Evolutionary conservation across 2,329 filamentous ascomycete species (phyloP).

Genomic region (Paraphaeosphaeria minitans): DNA sequence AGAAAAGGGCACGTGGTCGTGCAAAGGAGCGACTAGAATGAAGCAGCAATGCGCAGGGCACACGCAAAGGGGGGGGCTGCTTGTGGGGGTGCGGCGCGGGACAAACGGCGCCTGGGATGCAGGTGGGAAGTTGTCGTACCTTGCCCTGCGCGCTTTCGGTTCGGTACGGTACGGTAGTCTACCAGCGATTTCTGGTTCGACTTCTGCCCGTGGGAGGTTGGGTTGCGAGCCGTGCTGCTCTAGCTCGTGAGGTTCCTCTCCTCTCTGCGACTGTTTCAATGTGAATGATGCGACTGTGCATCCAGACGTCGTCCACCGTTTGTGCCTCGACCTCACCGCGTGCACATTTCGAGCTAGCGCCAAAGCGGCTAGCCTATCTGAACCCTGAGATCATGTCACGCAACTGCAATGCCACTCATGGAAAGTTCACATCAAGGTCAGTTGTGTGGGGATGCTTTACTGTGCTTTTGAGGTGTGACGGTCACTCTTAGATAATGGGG

Average conservation of each 20-base stretch:
- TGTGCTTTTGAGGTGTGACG: too few relatives aligned
- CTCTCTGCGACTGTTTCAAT: background rate
- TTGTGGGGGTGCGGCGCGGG: conserved; percentile 16
- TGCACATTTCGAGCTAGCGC: background rate
- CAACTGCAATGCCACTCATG: too few relatives aligned
- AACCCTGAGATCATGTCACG: too few relatives aligned
- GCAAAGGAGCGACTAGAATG: conserved; percentile 51
- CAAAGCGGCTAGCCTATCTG: too few relatives aligned
- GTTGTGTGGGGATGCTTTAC: too few relatives aligned
- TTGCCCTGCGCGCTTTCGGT: conserved; percentile 18
- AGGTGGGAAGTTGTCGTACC: conserved; percentile 17
- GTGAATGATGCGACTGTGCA: background rate
- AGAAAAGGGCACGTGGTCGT: conserved; percentile 41
- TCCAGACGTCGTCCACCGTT: background rate
- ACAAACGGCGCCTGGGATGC: conserved; percentile 15
- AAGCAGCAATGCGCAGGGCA: conserved; percentile 28
- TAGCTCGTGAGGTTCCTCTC: background rate
- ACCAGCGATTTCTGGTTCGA: conserved; percentile 13
- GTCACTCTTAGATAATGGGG: too few relatives aligned
- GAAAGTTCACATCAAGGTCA: too few relatives aligned
- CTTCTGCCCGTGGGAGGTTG: conserved; percentile 9
- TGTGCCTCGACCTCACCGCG: background rate
- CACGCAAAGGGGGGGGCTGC: conserved; percentile 22
- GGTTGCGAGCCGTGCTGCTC: conserved; percentile 3
- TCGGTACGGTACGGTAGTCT: too few relatives aligned